Base-by-base conservation (phyloP, 1,284 basidiomycete genomes). In the Pseudozyma sp. region DNA sequence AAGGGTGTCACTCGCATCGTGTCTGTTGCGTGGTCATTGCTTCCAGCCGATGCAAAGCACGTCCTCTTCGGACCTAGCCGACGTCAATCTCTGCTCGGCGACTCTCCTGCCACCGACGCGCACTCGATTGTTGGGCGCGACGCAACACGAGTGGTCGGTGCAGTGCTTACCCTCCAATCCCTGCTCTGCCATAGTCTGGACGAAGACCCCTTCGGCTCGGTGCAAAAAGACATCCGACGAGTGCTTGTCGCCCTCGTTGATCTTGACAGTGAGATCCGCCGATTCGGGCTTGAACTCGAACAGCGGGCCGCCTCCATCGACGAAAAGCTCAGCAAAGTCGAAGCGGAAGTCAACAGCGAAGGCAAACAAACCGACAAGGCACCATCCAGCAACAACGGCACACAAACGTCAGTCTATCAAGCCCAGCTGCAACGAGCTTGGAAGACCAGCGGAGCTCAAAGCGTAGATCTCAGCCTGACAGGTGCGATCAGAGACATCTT, bases 151-250 rank as follows among this genome's bases (percentile, higher is more conserved):
- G 54, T 60, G 1, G 58, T 53, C 10, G 65, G 58, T 19, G 62
- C 78, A 0, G 60, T 68, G 6, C 11, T 54, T 4, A 60, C 67
- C 10, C 62, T 81, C 38, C 43, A 72, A 39, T 36, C 54, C 19
- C 62, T 79, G 3, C 63, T 77, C 13, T 70, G 66, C 21, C 77
- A 75, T 48, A 76, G 72, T 36, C 64, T 81, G n/a, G 21, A 45
- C 0, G 75, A 81, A 70, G 79, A 81, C 38, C 39, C 58, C 8
- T 81, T 77, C 59, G 79, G 79, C 6, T 52, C 55, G 13, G 77
- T 79, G 43, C 77, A 79, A 49, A 70, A 64, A 14, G 77, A 81
- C 52, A 68, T 79, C 49, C 12, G 36, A 8, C 54, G 56, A 14
- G 50, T 79, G 16, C 45, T 76, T 6, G 12, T 36, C 0, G 55